Base-by-base conservation (phyloP, 169 alveolate species). In the Cryptosporidium viatorum region DNA sequence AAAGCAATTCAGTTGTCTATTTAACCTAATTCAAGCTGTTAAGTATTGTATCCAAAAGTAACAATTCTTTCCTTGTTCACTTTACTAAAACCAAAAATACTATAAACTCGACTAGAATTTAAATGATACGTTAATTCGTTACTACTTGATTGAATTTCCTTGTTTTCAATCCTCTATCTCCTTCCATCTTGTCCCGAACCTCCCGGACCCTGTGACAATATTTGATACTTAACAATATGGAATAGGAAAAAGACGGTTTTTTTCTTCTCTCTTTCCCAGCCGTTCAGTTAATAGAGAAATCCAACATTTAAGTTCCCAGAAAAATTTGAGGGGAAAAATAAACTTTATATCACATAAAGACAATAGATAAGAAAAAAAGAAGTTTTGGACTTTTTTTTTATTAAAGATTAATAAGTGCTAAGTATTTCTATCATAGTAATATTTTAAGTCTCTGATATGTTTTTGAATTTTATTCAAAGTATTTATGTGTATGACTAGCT, bases 401-500 rank as follows among this genome's bases (percentile, higher is more conserved):
- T 41, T 41, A 41, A 41, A 41, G 48, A 41, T 41, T 41, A 41
- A 41, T 41, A 41, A 41, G 48, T 41, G 48, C 48, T 41, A 41
- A 41, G 48, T 41, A 41, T 41, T 41, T 41, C 48, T 41, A 41
- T 41, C 48, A 41, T 41, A 41, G 48, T 41, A 41, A 41, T 41
- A 41, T 41, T 41, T 41, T 48, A 48, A 12, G 55, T 48, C 21
- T 41, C 48, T 48, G 55, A 14, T 55, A 55, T 48, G 58, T 26
- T 55, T 48, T 55, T 55, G 67, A 55, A 55, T 55, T 55, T 55
- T 55, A 55, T 55, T 55, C 67, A 55, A 55, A 55, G 67, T n/a
- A n/a, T 26, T 55, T 5, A 55, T 21, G 35, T 55, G 14, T 12
- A 55, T 23, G 37, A 21, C 67, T 23, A 55, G 35, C 67, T 55